A percentile compares a stretch with the other conserved stretches of the same genome.
Evolutionary conservation across 768 basidiomycete genomes (phyloP).

Genomic region (Cyathus striatus): DNA sequence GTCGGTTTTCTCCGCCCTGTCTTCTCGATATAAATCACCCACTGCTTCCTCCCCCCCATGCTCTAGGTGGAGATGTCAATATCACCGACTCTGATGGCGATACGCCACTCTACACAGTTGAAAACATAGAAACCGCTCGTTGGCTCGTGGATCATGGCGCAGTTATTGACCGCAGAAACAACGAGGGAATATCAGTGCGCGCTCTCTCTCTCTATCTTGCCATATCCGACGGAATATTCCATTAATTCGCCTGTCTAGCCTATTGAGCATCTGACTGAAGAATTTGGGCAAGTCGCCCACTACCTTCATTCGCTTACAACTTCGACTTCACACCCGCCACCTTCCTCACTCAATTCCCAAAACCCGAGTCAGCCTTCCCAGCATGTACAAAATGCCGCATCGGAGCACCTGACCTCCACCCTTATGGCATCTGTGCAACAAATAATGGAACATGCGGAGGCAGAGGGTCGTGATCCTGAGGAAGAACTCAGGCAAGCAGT

Average conservation of each 20-base stretch:
- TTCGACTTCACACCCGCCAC: constrained; percentile 13
- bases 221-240: too few relatives aligned
- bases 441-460: constrained; percentile 52
- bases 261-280: constrained; percentile 58
- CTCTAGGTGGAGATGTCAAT: constrained; percentile 80
- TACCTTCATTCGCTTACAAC: constrained; percentile 45
- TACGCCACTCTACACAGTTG: constrained; percentile 88
- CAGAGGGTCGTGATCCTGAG: constrained; percentile 64
- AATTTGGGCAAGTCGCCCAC: constrained; percentile 62
- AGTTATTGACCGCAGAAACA: constrained; percentile 52
- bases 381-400: constrained; percentile 60
- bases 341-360: constrained; percentile 6
- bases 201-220: constrained; percentile 4
- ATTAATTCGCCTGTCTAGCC: neutral
- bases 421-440: constrained; percentile 63
- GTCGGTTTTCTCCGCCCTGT: constrained; percentile 24
- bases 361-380: constrained; percentile 42
- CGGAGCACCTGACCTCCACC: constrained; percentile 64
- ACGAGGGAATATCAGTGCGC: constrained; percentile 73
- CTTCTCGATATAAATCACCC: constrained; percentile 6
- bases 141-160: constrained; percentile 82
- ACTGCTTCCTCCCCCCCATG: constrained; percentile 4
- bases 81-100: constrained; percentile 83
- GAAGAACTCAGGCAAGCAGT: constrained; percentile 62
- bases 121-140: constrained; percentile 70